Conservation (phyloP, 1,139 yeast species). For the Geotrichum australiense region DNA sequence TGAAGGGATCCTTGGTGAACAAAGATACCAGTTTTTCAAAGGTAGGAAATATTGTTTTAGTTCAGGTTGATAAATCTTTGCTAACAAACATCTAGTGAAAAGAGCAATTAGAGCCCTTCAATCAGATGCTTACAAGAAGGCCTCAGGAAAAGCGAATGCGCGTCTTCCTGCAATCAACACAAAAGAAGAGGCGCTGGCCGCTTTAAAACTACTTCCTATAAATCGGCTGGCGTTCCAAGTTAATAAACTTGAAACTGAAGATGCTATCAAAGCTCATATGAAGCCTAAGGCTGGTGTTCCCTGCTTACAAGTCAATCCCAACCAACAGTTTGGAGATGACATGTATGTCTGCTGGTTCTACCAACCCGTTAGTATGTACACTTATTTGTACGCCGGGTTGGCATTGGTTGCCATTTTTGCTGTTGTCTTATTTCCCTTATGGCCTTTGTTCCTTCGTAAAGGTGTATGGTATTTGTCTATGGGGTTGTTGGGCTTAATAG, state of each 20-base stretch:
- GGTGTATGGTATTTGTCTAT: constrained; percentile 90
- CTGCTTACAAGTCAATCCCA: constrained; percentile 54
- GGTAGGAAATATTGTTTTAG: constrained; percentile 28
- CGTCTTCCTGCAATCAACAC: constrained; percentile 52
- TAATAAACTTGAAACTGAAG: constrained; percentile 52
- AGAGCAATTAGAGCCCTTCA: constrained; percentile 73
- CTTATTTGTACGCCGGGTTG: constrained; percentile 53
- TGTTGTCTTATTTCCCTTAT: constrained; percentile 83
- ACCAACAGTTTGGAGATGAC: constrained; percentile 70
- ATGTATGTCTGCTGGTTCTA: constrained; percentile 83
- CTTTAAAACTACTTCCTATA: constrained; percentile 63
- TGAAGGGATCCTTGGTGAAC: constrained; percentile 65
- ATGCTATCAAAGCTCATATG: constrained; percentile 54
- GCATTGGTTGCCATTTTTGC: constrained; percentile 64
- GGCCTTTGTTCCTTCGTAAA: constrained; percentile 87
- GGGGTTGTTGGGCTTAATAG: constrained; percentile 67
- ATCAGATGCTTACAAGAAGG: constrained; percentile 60
- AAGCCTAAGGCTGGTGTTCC: constrained; percentile 76
- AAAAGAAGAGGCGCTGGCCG: constrained; percentile 52
- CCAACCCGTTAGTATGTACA: constrained; percentile 67
- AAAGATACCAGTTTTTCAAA: constrained; percentile 73
- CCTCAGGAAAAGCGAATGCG: constrained; percentile 46
- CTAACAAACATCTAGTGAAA: constrained; percentile 37
- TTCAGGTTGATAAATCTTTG: background rate
- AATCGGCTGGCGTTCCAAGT: constrained; percentile 67